These are phyloP conservation scores for Aeschynomene evenia DNA, from an alignment of 306 rosid genomes.

Conservation along the genomic window DNA sequence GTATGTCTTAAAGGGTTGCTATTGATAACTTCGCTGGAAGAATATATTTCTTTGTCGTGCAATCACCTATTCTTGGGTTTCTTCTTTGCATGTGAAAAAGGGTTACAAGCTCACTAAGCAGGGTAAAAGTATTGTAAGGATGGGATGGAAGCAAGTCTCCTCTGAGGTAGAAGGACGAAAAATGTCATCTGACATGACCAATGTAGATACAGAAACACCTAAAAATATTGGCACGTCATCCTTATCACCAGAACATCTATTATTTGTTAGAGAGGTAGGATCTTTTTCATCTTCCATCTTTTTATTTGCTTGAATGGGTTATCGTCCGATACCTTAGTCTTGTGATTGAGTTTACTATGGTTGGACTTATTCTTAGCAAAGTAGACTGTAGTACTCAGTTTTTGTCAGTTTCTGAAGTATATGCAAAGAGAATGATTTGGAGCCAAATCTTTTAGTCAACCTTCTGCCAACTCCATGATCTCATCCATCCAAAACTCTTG, in stretches of 20 bases:
- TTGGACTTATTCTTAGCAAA: slow-evolving; percentile 18
- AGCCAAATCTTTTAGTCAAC: no score
- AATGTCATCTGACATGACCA: slow-evolving; percentile 75
- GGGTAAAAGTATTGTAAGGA: slow-evolving; percentile 51
- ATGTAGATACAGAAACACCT: slow-evolving; percentile 37
- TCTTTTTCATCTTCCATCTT: slow-evolving; percentile 13
- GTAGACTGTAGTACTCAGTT: slow-evolving; percentile 8
- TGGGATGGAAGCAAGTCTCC: slow-evolving; percentile 71
- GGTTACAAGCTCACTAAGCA: slow-evolving; percentile 89
- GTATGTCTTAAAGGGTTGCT: slow-evolving; percentile 31
- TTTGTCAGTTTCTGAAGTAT: slow-evolving; percentile 1
- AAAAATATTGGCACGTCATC: slow-evolving; percentile 32
- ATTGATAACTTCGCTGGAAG: no score
- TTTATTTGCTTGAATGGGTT: neutral
- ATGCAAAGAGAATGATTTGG: no score
- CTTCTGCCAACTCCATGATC: no score
- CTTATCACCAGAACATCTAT: slow-evolving; percentile 43
- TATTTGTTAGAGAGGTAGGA: slow-evolving; percentile 69
- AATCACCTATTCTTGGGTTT: slow-evolving; percentile 22
- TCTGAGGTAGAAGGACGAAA: slow-evolving; percentile 49
- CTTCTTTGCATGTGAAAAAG: slow-evolving; percentile 42
- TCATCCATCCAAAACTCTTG: no score
- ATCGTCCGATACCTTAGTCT: neutral
- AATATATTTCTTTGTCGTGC: slow-evolving; percentile 11
- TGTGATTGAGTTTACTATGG: slow-evolving; percentile 9